Evolutionary conservation across 2,329 filamentous ascomycete species (phyloP).

Genomic region (Lojkania enalia): DNA sequence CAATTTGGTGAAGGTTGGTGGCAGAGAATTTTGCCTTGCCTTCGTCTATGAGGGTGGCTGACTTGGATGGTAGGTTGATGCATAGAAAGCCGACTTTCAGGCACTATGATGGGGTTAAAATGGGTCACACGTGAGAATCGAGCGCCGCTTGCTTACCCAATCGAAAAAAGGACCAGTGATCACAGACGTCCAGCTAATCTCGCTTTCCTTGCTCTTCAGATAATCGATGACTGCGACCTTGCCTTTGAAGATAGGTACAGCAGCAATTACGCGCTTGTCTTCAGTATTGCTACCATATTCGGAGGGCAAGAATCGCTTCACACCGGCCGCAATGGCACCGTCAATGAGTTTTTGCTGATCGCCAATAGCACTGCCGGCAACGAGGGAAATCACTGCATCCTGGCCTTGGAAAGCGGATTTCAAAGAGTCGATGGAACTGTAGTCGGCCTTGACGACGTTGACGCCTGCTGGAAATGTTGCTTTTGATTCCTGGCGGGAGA

Average conservation of each 20-base stretch:
- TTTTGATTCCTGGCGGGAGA: constrained; percentile 55
- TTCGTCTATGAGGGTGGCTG: constrained; percentile 59
- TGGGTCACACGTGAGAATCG: not conserved
- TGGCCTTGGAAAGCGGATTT: constrained; percentile 57
- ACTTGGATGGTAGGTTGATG: constrained; percentile 55
- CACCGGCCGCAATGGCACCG: constrained; percentile 61
- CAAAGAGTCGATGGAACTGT: constrained; percentile 53
- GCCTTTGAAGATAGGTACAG: constrained; percentile 56
- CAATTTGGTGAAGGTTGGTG: constrained; percentile 58
- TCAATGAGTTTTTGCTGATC: constrained; percentile 59
- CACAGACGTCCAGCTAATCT: constrained; percentile 59
- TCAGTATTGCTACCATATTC: constrained; percentile 58
- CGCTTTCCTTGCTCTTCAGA: constrained; percentile 51
- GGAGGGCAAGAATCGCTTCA: constrained; percentile 64
- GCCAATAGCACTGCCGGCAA: constrained; percentile 47
- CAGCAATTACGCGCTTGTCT: constrained; percentile 37
- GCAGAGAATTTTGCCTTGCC: constrained; percentile 58
- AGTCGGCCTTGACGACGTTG: constrained; percentile 54
- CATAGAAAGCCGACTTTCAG: constrained; percentile 56
- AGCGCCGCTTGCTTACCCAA: constrained; percentile 46
- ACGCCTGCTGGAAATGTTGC: constrained; percentile 47
- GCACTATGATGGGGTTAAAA: constrained; percentile 36
- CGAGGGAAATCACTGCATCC: constrained; percentile 59
- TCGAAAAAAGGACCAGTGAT: constrained; percentile 62
- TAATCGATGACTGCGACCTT: constrained; percentile 59